These are phyloP conservation scores for Aspergillus ellipticus DNA, from an alignment of 495 filamentous ascomycete genomes.

Conservation along the genomic window DNA sequence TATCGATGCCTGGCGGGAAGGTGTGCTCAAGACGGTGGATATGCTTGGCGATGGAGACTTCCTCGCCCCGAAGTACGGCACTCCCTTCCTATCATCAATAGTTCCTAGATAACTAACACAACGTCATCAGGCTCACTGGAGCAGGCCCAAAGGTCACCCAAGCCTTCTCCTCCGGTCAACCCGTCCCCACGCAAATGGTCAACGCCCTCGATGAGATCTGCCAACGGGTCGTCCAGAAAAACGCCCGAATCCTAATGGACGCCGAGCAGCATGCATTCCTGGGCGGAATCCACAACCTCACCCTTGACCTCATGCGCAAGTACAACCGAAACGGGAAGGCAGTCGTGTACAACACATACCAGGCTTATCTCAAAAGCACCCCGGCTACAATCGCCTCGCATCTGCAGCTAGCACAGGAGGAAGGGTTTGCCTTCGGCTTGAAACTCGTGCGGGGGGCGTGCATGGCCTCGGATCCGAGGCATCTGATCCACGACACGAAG, in stretches of 20 bases:
- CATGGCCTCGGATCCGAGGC: conserved; percentile 67
- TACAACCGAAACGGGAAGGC: conserved; percentile 61
- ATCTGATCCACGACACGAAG: conserved; percentile 73
- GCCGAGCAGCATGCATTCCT: conserved; percentile 79
- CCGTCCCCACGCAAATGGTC: conserved; percentile 33
- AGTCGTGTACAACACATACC: conserved; percentile 68
- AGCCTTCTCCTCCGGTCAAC: conserved; percentile 28
- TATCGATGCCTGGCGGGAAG: conserved; percentile 64
- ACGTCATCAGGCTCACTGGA: conserved; percentile 27
- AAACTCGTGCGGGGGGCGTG: conserved; percentile 92
- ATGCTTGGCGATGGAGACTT: conserved; percentile 69
- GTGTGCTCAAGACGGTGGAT: conserved; percentile 66
- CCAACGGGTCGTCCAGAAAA: conserved; percentile 41
- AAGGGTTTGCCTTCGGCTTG: conserved; percentile 71
- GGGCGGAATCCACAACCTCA: conserved; percentile 73
- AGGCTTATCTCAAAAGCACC: conserved; percentile 75
- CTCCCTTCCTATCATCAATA: neutral
- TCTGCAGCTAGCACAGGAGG: conserved; percentile 55
- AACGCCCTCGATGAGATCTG: conserved; percentile 38
- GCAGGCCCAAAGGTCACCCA: conserved; percentile 26
- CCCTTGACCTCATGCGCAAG: conserved; percentile 67
- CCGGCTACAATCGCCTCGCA: conserved; percentile 58
- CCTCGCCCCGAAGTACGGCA: conserved; percentile 68
- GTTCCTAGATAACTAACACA: neutral
- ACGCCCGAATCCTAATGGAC: conserved; percentile 73